phyloP scores from a whole-genome alignment of 164 flowering plant species.

The Magnolia officinalis region DNA sequence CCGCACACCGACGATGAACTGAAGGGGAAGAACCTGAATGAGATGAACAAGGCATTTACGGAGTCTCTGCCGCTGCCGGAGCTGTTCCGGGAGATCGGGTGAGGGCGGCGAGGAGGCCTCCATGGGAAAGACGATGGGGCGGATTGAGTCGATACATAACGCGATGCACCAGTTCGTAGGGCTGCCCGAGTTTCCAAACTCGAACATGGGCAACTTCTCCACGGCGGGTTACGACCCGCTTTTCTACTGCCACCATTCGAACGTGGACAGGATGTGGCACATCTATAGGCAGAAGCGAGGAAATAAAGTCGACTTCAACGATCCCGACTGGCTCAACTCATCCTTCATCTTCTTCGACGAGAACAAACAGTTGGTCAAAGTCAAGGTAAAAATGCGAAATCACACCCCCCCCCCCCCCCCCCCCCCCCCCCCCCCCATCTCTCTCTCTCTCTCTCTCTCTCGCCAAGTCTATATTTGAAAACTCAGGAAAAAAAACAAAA shows the following conservation, averaged over 20 bases:
- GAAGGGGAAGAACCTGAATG: neutral
- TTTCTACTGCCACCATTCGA: slow-evolving; percentile 5
- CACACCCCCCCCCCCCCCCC: too few species aligned
- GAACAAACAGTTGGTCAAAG: slow-evolving; percentile 5
- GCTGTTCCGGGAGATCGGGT: neutral
- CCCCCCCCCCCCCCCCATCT: too few species aligned
- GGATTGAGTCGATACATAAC: neutral
- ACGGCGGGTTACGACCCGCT: slow-evolving; percentile 1
- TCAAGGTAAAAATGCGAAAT: neutral
- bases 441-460: too few species aligned
- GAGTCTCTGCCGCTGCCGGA: neutral
- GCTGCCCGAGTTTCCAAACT: neutral
- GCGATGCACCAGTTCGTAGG: neutral
- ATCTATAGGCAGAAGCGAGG: neutral
- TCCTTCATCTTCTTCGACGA: slow-evolving; percentile 11
- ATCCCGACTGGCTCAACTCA: slow-evolving; percentile 1
- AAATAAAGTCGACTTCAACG: neutral
- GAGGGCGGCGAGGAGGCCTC: neutral
- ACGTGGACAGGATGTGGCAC: slow-evolving; percentile 6
- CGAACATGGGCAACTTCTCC: slow-evolving; percentile 2
- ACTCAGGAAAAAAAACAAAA: too few species aligned
- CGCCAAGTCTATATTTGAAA: too few species aligned
- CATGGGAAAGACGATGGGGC: neutral
- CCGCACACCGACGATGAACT: neutral
- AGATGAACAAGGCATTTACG: neutral